Evolutionary conservation across 1,284 basidiomycete genomes (phyloP), one percentile per base, ranked within the genome.

Genomic region (Cutaneotrichosporon sp.): DNA sequence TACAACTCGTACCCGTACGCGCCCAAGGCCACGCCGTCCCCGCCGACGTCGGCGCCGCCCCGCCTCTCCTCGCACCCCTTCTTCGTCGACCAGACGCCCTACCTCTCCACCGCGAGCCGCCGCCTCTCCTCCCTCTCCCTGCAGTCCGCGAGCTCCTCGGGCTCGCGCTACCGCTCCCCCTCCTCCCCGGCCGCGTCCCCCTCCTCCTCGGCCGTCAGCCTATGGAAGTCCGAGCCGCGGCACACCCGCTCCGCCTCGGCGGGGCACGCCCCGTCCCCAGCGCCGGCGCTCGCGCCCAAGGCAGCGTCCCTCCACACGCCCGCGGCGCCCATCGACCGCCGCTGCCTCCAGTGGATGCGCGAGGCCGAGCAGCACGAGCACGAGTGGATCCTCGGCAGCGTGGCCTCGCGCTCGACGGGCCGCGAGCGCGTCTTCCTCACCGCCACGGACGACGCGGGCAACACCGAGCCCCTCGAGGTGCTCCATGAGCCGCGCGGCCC

Each of bases 41-140:
- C n/a, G n/a, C n/a, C 34, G 1, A 9, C 46, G 11, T 14, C 24
- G 14, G 36, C 29, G n/a, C 42, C 59, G 42, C 25, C 36, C 58
- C 56, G 52, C n/a, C 38, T 61, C 13, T 31, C 58, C 16, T 51
- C 62, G 1, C 69, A 71, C 60, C 67, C 69, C 3, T 69, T 69
- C 66, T 60, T 71, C 38, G 59, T 65, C 34, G 62, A 69, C 58
- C 69, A 71, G 58, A 63, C 65, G 18, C 63, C 67, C 4, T 71
- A 62, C 61, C 66, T 71, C 29, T 16, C 47, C 47, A 25, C 46
- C n/a, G n/a, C n/a, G n/a, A n/a, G n/a, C 22, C 61, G 62, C 0
- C 57, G 49, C 2, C 20, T 42, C 22, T 58, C 55, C 42, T 5
- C 34, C 1, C 10, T 46, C 10, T 50, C 46, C 22, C 24, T 47